Conservation (phyloP, 106 monocot species). For the Platanthera zijinensis region DNA sequence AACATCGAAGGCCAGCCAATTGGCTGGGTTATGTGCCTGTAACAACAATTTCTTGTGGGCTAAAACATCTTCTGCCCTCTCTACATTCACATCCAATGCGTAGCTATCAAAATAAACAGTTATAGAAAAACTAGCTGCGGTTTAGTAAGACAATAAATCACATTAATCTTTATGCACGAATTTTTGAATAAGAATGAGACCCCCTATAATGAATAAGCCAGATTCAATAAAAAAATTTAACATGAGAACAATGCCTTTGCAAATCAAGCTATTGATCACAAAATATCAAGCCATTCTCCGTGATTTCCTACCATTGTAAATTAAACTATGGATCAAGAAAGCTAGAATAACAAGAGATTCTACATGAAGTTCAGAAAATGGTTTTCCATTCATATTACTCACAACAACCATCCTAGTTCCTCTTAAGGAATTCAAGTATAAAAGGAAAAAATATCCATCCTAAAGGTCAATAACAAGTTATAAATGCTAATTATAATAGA, state of each 20-base stretch:
- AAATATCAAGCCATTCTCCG: no score
- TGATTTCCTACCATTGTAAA: no score
- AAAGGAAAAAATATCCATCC: no score
- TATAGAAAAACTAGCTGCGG: background rate
- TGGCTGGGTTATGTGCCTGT: slow-evolving; percentile 52
- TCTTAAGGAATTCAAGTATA: no score
- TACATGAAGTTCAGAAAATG: background rate
- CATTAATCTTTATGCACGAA: background rate
- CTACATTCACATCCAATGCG: slow-evolving; percentile 83
- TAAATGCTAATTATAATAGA: no score
- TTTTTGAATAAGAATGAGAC: background rate
- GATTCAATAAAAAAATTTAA: background rate
- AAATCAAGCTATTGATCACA: background rate
- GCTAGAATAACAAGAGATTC: background rate
- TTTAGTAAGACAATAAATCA: background rate
- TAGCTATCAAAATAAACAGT: slow-evolving; percentile 37
- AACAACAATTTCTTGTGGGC: slow-evolving; percentile 59
- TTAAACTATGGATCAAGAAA: background rate
- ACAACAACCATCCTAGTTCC: background rate
- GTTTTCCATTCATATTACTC: background rate
- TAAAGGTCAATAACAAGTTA: no score
- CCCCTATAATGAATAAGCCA: background rate
- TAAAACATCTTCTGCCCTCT: slow-evolving; percentile 80
- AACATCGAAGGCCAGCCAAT: slow-evolving; percentile 44
- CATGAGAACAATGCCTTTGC: slow-evolving; percentile 1